These are phyloP conservation scores for Massarina eburnea DNA, from an alignment of 2,329 filamentous ascomycete species.

Conservation along the genomic window DNA sequence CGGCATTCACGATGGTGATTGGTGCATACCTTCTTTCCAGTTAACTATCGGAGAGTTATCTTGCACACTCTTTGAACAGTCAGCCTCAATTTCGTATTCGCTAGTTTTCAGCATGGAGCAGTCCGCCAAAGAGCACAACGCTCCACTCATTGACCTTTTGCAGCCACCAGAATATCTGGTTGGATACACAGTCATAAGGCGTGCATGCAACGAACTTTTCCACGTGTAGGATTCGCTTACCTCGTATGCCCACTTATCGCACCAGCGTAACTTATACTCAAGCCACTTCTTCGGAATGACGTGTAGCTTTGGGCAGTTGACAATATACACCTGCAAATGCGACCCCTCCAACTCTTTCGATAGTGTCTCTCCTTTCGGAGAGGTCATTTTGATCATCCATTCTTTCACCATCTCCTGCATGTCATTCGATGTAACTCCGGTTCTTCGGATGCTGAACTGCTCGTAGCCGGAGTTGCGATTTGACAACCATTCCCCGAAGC, in stretches of 20 bases:
- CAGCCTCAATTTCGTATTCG: slow-evolving; percentile 3
- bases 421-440: slow-evolving; percentile 11
- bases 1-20: not conserved
- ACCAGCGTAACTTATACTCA: slow-evolving; percentile 33
- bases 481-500: slow-evolving; percentile 19
- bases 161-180: not conserved
- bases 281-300: slow-evolving; percentile 31
- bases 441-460: slow-evolving; percentile 11
- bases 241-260: slow-evolving; percentile 36
- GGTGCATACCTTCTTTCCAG: slow-evolving; percentile 27
- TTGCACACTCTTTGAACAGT: slow-evolving; percentile 14
- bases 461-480: slow-evolving; percentile 14
- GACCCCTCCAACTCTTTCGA: slow-evolving; percentile 16
- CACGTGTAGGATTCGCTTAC: slow-evolving; percentile 13
- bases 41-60: slow-evolving; percentile 24
- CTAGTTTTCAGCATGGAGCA: too few relatives aligned
- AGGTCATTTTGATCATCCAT: slow-evolving; percentile 30
- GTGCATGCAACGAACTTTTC: not conserved
- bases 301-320: slow-evolving; percentile 40
- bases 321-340: slow-evolving; percentile 28
- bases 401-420: slow-evolving; percentile 26
- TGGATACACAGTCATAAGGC: not conserved
- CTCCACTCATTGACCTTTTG: not conserved
- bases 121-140: too few relatives aligned
- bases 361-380: slow-evolving; percentile 14